Conservation (phyloP, 495 filamentous ascomycete species). For the Podospora pseudopauciseta region DNA sequence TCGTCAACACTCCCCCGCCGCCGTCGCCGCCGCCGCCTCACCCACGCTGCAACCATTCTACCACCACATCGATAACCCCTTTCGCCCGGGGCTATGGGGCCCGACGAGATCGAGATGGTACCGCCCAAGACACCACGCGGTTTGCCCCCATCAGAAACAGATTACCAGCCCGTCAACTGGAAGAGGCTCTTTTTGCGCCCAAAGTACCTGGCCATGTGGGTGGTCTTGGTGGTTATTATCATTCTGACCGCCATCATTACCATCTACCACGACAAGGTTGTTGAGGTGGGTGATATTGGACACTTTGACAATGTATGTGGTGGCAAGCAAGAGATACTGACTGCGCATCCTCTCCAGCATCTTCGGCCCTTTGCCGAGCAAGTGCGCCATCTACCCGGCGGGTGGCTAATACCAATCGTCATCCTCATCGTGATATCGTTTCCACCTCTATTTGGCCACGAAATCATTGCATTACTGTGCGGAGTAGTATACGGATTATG, state of each 20-base stretch:
- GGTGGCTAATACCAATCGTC: constrained; percentile 33
- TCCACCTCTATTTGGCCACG: constrained; percentile 36
- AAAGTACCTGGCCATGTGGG: constrained; percentile 22
- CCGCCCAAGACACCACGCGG: neutral
- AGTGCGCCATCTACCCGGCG: constrained; percentile 27
- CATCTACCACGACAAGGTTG: constrained; percentile 22
- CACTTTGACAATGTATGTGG: neutral
- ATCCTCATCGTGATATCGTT: constrained; percentile 36
- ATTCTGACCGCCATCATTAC: constrained; percentile 23
- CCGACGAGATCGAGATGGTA: constrained; percentile 7
- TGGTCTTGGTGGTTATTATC: constrained; percentile 14
- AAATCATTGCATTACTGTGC: constrained; percentile 32
- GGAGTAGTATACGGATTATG: constrained; percentile 35
- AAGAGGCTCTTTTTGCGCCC: constrained; percentile 21
- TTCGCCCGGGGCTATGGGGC: neutral
- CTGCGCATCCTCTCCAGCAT: constrained; percentile 8
- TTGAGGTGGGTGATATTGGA: constrained; percentile 11
- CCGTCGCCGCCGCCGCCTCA: neutral
- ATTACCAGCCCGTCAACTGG: constrained; percentile 27
- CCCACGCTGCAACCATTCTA: neutral
- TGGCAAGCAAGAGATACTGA: no score
- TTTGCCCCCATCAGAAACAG: constrained; percentile 9
- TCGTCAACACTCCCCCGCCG: neutral
- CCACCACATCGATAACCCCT: neutral
- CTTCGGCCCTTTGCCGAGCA: constrained; percentile 29